Base-by-base conservation (phyloP, 805 yeast genomes). In the Candida ovalis region DNA sequence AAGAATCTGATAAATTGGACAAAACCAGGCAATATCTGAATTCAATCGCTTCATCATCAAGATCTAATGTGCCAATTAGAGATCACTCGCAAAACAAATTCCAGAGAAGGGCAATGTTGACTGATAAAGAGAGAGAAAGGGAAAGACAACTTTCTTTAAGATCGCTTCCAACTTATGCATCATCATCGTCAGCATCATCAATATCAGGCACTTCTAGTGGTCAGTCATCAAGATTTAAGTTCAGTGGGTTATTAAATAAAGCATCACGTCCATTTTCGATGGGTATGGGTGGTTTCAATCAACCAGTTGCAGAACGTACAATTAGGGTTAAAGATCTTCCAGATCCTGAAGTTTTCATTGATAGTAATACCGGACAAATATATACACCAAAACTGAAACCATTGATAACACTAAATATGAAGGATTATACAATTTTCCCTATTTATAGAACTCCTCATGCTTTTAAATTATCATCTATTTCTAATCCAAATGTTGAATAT, bases 241-340 rank as follows among this genome's bases (percentile, higher is more conserved):
- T 65, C 4, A 50, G 59, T 18, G 67, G 69, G 3, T 50, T 69
- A 15, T 57, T 69, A 28, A 61, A 59, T 58, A 82, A 77, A 51
- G 64, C 70, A 15, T 70, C 80, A 1, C 73, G 87, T 46, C 84
- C 88, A 24, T 85, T 85, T 54, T 75, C 86, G 1, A 70, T 81
- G 40, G 76, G 73, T 54, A 77, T 67, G 56, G 57, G 67, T 44
- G 61, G 74, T 40, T 61, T 62, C 36, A 32, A 13, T 49, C 60
- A 49, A 36, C 46, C 46, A 15, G 24, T 8, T 17, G 45, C 48
- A 9, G 64, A 61, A 22, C 56, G 56, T 55, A 65, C 75, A 30
- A 77, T 76, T 23, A 67, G 64, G n/a, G 74, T 79, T 1, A 59
- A 61, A 40, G 86, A 83, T 40, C 69, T 90, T 41, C 96, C 96